phyloP scores from a whole-genome alignment of 805 yeast genomes.

The Tetrapisispora fleetii region DNA sequence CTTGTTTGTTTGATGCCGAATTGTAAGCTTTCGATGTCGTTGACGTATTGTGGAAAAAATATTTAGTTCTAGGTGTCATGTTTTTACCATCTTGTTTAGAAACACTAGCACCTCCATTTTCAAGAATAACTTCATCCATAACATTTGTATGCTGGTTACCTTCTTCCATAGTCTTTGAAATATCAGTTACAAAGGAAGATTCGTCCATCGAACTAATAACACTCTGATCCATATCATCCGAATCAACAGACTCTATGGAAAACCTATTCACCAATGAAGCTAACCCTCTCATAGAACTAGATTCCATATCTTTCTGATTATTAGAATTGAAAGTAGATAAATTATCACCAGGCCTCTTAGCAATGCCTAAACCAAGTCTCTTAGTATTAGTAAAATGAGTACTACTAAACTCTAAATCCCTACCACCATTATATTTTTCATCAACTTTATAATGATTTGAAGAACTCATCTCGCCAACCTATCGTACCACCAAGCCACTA shows the following conservation, averaged over 20 bases:
- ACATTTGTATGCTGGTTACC: neutral
- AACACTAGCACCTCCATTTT: neutral
- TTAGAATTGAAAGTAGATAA: constrained; percentile 8
- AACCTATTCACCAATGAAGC: neutral
- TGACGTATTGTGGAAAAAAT: neutral
- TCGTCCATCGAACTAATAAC: constrained; percentile 1
- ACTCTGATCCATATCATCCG: constrained; percentile 1
- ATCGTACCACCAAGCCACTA: neutral
- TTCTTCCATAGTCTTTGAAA: neutral
- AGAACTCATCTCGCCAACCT: neutral
- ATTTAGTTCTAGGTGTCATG: neutral
- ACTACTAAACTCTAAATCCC: neutral
- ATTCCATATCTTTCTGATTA: neutral
- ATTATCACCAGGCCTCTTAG: constrained; percentile 28
- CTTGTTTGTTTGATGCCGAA: neutral
- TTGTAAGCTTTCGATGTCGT: neutral
- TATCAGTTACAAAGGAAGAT: neutral
- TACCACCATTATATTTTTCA: neutral
- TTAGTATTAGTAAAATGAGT: constrained; percentile 5
- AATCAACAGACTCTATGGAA: constrained; percentile 1
- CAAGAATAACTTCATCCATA: neutral
- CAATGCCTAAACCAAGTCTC: constrained; percentile 23
- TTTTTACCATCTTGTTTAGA: neutral
- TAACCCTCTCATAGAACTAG: neutral
- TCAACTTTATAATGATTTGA: neutral